Conservation (phyloP, 148 eudicot genomes). For the Heliosperma pusillum region DNA sequence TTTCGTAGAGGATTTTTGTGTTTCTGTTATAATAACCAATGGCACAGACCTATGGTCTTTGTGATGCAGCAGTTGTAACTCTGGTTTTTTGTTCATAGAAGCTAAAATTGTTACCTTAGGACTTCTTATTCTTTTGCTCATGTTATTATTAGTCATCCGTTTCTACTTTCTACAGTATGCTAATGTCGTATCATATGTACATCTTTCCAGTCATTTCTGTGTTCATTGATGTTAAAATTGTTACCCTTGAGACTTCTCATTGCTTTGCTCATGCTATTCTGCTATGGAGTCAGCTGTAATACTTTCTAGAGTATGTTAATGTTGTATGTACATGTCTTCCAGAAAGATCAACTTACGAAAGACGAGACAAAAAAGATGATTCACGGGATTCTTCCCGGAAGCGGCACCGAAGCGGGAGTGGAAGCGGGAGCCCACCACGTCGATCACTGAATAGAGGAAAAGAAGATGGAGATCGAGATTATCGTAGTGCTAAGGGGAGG, state of each 20-base stretch:
- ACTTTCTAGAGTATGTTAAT: slow-evolving; percentile 4
- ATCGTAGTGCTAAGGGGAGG: slow-evolving; percentile 14
- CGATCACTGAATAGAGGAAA: slow-evolving; percentile 49
- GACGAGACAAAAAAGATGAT: slow-evolving; percentile 56
- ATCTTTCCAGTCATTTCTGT: background rate
- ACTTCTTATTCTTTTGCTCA: background rate
- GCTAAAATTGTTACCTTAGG: background rate
- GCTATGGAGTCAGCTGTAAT: background rate
- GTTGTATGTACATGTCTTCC: slow-evolving; percentile 22
- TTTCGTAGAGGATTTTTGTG: too few relatives aligned
- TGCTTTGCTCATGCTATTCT: background rate
- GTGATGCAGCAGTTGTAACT: too few relatives aligned
- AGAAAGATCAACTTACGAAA: slow-evolving; percentile 50
- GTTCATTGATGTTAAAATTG: background rate
- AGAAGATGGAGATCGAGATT: slow-evolving; percentile 36
- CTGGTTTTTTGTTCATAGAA: background rate
- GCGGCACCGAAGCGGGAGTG: slow-evolving; percentile 60
- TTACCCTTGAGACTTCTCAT: background rate
- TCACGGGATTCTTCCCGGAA: slow-evolving; percentile 54
- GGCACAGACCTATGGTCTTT: too few relatives aligned
- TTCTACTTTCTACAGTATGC: background rate
- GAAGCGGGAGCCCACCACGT: slow-evolving; percentile 60
- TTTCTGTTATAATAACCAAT: too few relatives aligned
- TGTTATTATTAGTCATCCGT: background rate
- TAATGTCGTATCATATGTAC: background rate